Evolutionary conservation across 1,284 basidiomycete genomes (phyloP).

Genomic region (Porogramme epimiltina): DNA sequence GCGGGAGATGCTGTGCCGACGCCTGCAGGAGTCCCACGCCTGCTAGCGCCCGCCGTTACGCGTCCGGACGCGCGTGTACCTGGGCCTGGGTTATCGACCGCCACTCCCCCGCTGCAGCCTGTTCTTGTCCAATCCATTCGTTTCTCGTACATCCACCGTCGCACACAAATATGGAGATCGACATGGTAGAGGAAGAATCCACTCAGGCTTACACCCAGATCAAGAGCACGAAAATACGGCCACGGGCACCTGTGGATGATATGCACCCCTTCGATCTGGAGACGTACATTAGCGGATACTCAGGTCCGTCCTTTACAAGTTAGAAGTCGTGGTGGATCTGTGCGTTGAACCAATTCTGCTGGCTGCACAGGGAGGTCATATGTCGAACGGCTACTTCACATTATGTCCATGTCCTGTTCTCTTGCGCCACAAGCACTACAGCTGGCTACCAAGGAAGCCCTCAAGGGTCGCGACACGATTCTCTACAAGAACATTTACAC

Average conservation of each 20-base stretch:
- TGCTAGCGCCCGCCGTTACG: not conserved
- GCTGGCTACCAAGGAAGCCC: constrained; percentile 62
- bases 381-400: constrained; percentile 68
- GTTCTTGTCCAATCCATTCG: not conserved
- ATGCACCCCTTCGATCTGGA: constrained; percentile 82
- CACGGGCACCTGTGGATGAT: constrained; percentile 55
- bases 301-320: constrained; percentile 40
- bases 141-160: not conserved
- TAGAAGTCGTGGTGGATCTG: too few species aligned
- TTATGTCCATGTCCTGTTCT: constrained; percentile 62
- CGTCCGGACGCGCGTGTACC: not conserved
- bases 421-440: constrained; percentile 71
- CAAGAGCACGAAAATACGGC: constrained; percentile 16
- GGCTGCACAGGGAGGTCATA: constrained; percentile 58
- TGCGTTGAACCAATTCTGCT: not conserved
- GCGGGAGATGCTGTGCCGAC: too few species aligned
- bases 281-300: constrained; percentile 63
- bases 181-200: constrained; percentile 28
- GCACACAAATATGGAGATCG: constrained; percentile 30
- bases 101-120: not conserved
- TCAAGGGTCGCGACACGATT: constrained; percentile 59
- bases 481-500: constrained; percentile 57
- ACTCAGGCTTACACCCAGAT: constrained; percentile 4
- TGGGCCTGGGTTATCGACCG: not conserved
- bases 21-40: too few species aligned